Evolutionary conservation across 768 basidiomycete genomes (phyloP).

Genomic region (Leucosporidium scottii): DNA sequence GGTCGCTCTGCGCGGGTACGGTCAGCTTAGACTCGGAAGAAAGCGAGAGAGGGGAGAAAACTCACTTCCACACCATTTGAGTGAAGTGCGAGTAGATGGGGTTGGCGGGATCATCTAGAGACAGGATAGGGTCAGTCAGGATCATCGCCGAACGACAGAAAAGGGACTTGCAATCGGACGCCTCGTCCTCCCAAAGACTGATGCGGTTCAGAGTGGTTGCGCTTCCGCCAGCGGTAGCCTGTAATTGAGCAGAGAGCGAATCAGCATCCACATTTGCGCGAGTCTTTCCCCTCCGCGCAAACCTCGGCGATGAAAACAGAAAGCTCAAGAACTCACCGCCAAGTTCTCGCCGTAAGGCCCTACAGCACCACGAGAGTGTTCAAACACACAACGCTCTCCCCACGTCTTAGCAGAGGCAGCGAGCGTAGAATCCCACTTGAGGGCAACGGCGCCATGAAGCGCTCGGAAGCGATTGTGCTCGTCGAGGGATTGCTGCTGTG

Average conservation of each 20-base stretch:
- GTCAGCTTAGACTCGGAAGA: no score
- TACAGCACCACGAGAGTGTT: constrained; percentile 62
- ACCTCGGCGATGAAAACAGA: no score
- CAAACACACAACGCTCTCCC: constrained; percentile 60
- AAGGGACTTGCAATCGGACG: constrained; percentile 46
- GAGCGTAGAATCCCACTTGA: constrained; percentile 60
- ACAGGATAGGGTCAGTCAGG: no score
- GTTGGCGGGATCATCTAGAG: constrained; percentile 1
- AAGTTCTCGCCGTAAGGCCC: constrained; percentile 66
- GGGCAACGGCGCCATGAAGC: constrained; percentile 55
- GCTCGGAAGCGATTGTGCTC: constrained; percentile 60
- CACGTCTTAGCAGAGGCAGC: constrained; percentile 62
- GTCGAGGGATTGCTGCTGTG: constrained; percentile 40
- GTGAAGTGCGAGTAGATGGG: constrained; percentile 25
- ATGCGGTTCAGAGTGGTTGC: constrained; percentile 49
- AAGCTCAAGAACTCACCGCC: constrained; percentile 60
- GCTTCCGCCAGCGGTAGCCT: constrained; percentile 3
- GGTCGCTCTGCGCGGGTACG: background rate
- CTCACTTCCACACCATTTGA: constrained; percentile 22
- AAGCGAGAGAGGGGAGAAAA: no score
- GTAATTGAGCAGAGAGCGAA: background rate
- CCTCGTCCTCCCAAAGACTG: constrained; percentile 62
- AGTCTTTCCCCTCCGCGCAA: constrained; percentile 42
- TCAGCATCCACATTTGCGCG: background rate
- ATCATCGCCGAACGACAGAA: no score